These are phyloP conservation scores for Hypoxylon sp. DNA, from an alignment of 2,329 filamentous ascomycete genomes.

Conservation along the genomic window DNA sequence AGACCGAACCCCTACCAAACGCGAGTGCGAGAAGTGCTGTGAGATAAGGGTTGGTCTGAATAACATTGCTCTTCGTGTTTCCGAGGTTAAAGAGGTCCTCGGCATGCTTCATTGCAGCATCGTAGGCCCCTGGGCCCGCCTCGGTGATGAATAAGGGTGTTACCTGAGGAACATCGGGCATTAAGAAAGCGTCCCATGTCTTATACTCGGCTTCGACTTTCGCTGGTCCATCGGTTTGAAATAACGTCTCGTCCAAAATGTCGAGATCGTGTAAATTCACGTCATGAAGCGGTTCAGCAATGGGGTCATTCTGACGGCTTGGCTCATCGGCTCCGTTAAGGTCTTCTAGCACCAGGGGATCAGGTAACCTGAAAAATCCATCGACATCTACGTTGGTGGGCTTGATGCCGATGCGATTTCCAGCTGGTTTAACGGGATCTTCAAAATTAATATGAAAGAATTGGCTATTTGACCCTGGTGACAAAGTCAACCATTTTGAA, in stretches of 20 bases:
- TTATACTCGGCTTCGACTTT: constrained; percentile 63
- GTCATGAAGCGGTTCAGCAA: constrained; percentile 48
- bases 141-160: constrained; percentile 75
- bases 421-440: constrained; percentile 46
- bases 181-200: constrained; percentile 79
- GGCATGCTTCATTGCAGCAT: constrained; percentile 68
- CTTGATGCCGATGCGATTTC: constrained; percentile 26
- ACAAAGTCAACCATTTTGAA: constrained; percentile 65
- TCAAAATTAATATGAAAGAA: constrained; percentile 64
- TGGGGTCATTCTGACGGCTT: constrained; percentile 17
- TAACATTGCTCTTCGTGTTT: constrained; percentile 59
- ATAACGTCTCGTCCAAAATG: constrained; percentile 64
- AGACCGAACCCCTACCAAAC: constrained; percentile 78
- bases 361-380: constrained; percentile 63
- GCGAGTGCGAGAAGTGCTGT: constrained; percentile 75
- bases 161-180: constrained; percentile 57
- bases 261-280: constrained; percentile 48
- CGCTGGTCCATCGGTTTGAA: constrained; percentile 56
- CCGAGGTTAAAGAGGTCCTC: constrained; percentile 59
- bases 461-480: constrained; percentile 47
- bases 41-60: constrained; percentile 66
- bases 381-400: constrained; percentile 42
- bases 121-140: constrained; percentile 75
- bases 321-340: constrained; percentile 29
- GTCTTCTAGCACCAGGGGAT: constrained; percentile 45